A percentile compares a stretch with the other conserved stretches of the same genome.
phyloP scores from a whole-genome alignment of 2,329 filamentous ascomycete species.

The Annulohypoxylon truncatum region DNA sequence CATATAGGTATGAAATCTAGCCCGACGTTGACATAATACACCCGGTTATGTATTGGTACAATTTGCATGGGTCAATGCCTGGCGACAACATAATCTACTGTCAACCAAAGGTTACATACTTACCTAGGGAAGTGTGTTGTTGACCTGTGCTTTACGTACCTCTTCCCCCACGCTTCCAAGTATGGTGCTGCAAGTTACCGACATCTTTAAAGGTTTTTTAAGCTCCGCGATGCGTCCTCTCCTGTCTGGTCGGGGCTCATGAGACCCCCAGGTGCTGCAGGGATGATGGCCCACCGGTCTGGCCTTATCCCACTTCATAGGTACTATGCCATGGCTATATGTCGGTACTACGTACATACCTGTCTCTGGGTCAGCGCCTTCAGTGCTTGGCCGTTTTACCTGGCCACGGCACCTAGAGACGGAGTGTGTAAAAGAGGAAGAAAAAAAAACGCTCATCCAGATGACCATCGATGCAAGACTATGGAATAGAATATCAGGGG shows the following conservation, averaged over 20 bases:
- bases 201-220: not conserved
- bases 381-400: not conserved
- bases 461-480: conserved; percentile 19
- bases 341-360: not conserved
- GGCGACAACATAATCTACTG: too few species aligned
- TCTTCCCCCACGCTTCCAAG: not conserved
- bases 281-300: not conserved
- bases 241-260: not conserved
- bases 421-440: not conserved
- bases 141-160: not conserved
- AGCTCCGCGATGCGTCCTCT: not conserved
- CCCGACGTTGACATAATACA: not conserved
- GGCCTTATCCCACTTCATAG: not conserved
- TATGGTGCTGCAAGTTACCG: not conserved
- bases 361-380: not conserved
- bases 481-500: conserved; percentile 2
- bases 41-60: not conserved
- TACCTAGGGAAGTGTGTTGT: too few species aligned
- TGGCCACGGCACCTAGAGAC: not conserved
- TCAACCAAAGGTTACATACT: too few species aligned
- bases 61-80: not conserved
- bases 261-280: not conserved
- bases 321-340: not conserved
- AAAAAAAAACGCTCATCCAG: conserved; percentile 24
- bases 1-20: not conserved